phyloP scores from a whole-genome alignment of 75 land plant genomes.

The Cryptomeria japonica region DNA sequence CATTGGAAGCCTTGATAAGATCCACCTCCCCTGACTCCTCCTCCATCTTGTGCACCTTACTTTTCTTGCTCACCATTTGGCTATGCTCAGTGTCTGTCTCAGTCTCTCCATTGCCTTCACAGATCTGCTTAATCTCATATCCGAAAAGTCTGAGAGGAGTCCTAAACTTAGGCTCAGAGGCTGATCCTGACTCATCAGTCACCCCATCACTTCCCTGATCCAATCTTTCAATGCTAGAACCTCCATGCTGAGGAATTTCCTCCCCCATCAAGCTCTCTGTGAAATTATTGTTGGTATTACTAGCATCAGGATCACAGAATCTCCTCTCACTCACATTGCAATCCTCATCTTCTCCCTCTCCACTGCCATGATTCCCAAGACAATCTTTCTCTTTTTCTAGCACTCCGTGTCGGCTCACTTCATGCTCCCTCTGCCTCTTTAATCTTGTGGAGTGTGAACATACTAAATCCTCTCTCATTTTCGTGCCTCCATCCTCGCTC shows the following conservation, averaged over 20 bases:
- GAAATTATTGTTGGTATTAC: not conserved
- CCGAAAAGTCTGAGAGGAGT: not conserved
- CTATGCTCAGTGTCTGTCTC: not conserved
- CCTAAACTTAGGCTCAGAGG: not conserved
- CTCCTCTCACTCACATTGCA: not conserved
- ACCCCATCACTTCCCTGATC: not conserved
- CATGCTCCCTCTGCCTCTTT: not conserved
- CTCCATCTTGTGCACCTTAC: not conserved
- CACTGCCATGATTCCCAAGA: too few species aligned
- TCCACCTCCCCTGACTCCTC: not conserved
- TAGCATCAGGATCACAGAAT: not conserved
- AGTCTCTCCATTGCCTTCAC: not conserved
- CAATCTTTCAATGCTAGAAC: not conserved
- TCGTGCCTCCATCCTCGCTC: not conserved
- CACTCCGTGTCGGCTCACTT: too few species aligned
- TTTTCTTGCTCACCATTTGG: not conserved
- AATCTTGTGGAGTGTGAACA: not conserved
- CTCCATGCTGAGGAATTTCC: conserved; percentile 4
- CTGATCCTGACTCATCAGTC: not conserved
- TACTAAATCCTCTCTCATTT: not conserved
- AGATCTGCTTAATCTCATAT: not conserved
- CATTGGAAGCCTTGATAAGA: not conserved
- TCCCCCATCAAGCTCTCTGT: conserved; percentile 12
- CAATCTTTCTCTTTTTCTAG: not conserved
- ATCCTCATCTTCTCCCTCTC: not conserved